Evolutionary conservation across 2,329 filamentous ascomycete genomes (phyloP).

Genomic region (Neonectria sp.): DNA sequence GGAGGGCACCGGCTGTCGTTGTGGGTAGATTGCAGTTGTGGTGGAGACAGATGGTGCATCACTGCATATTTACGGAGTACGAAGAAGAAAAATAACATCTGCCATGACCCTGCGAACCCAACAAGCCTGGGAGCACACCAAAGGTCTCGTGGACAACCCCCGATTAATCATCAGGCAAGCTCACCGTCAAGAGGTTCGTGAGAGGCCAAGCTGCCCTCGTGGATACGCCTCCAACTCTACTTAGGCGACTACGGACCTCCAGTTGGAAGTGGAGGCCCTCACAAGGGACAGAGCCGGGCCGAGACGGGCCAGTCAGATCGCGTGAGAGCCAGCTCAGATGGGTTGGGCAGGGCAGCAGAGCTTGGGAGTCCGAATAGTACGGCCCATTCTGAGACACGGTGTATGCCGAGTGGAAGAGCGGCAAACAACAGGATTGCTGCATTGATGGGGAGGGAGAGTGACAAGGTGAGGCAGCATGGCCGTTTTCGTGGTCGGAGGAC

Average conservation of each 20-base stretch:
- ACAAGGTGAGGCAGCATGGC: background rate
- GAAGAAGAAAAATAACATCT: constrained; percentile 15
- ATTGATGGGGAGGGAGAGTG: background rate
- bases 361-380: constrained; percentile 23
- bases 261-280: constrained; percentile 2
- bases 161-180: background rate
- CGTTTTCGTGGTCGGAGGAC: constrained; percentile 3
- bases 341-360: constrained; percentile 34
- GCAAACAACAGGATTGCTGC: background rate
- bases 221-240: background rate
- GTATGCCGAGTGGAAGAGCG: constrained; percentile 21
- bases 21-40: constrained; percentile 19
- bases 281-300: constrained; percentile 28
- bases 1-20: constrained; percentile 19
- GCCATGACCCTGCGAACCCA: background rate
- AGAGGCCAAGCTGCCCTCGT: background rate
- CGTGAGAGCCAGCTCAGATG: constrained; percentile 31
- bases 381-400: constrained; percentile 38
- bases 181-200: background rate
- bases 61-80: background rate
- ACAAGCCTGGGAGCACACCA: background rate
- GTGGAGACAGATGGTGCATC: background rate
- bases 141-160: background rate
- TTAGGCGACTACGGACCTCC: no score
- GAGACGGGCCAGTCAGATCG: constrained; percentile 40